A percentile compares a stretch with the other conserved stretches of the same genome.
These are phyloP conservation scores for Bretziella fagacearum DNA, from an alignment of 2,329 filamentous ascomycete genomes.

Conservation along the genomic window DNA sequence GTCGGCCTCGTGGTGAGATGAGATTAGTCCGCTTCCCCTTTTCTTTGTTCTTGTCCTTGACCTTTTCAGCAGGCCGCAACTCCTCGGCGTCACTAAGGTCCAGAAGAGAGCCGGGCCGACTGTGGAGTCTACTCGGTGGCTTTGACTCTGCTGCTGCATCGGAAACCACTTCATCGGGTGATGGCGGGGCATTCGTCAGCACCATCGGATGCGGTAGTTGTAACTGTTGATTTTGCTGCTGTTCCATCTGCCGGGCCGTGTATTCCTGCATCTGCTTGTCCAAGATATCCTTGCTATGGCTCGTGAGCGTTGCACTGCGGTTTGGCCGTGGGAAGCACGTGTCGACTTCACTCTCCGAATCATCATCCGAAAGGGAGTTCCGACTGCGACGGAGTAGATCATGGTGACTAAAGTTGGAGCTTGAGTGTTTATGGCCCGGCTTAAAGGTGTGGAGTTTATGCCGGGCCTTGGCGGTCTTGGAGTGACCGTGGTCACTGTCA, in stretches of 20 bases:
- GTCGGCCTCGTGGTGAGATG: too few species aligned
- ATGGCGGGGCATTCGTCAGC: neutral
- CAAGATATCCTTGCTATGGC: constrained; percentile 33
- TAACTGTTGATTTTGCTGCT: constrained; percentile 15
- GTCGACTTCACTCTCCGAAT: constrained; percentile 41
- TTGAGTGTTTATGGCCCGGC: constrained; percentile 30
- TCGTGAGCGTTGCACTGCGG: constrained; percentile 32
- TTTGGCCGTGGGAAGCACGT: constrained; percentile 23
- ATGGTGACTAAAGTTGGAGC: constrained; percentile 32
- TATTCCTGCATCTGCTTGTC: constrained; percentile 47
- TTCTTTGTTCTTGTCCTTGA: too few species aligned
- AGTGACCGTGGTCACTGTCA: constrained; percentile 10
- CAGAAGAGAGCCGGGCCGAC: too few species aligned
- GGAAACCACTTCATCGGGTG: neutral
- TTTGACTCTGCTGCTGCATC: constrained; percentile 18
- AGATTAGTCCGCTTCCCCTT: too few species aligned
- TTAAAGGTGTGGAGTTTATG: constrained; percentile 14
- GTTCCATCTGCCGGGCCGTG: constrained; percentile 35
- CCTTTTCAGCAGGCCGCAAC: too few species aligned
- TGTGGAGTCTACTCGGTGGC: constrained; percentile 20
- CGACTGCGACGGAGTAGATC: constrained; percentile 35
- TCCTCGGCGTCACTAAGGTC: too few species aligned
- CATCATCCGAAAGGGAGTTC: constrained; percentile 36
- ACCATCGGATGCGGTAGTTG: too few species aligned
- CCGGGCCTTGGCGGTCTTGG: constrained; percentile 9